phyloP scores from a whole-genome alignment of 1,284 basidiomycete species.

The Bothia castanella region DNA sequence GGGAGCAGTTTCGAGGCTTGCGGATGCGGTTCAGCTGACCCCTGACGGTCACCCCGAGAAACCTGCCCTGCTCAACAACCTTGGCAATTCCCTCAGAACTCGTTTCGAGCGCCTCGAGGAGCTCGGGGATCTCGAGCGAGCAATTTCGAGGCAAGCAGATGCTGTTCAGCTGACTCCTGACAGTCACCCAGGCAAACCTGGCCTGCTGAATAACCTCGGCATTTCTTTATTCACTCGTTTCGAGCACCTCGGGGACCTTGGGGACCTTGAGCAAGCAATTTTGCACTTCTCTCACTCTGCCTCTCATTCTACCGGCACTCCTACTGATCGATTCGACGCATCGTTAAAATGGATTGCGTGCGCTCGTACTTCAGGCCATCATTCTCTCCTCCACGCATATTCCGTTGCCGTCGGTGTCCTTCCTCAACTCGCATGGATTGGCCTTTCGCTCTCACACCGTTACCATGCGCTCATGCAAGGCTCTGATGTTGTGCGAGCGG shows the following conservation, averaged over 20 bases:
- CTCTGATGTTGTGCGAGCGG: constrained; percentile 5
- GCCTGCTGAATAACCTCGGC: not conserved
- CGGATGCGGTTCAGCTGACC: not conserved
- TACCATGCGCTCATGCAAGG: constrained; percentile 1
- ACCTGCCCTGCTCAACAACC: not conserved
- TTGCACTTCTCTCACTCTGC: not conserved
- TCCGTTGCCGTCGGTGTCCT: no score
- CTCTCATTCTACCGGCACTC: no score
- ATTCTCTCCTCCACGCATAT: no score
- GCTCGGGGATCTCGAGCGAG: not conserved
- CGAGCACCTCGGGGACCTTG: not conserved
- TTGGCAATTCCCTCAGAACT: not conserved
- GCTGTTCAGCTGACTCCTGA: not conserved
- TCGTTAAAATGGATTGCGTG: no score
- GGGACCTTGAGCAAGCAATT: not conserved
- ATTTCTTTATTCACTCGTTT: not conserved
- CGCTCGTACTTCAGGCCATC: no score
- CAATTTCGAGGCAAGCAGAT: not conserved
- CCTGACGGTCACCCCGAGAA: not conserved
- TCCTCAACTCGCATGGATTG: no score
- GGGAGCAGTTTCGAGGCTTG: not conserved
- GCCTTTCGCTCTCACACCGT: not conserved
- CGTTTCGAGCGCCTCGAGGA: not conserved
- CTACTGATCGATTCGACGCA: not conserved
- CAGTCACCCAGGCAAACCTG: not conserved